Evolutionary conservation across 208 protist species (phyloP), one percentile per base, ranked within the genome.

Genomic region (Trypanosoma avium): DNA sequence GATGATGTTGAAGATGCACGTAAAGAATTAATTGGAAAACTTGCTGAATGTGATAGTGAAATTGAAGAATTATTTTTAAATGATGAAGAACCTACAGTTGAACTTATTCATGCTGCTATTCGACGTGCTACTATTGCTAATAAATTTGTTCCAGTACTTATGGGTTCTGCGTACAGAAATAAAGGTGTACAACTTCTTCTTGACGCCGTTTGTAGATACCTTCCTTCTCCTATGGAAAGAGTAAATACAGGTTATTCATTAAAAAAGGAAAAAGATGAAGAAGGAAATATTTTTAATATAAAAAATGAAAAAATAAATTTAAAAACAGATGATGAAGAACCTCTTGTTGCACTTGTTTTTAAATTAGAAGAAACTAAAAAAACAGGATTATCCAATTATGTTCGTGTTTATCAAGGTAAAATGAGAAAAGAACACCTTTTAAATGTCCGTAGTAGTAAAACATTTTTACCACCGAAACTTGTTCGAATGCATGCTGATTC

Each of bases 141-240:
- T 67, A 98, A 92, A 65, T 99, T 99, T 72, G 85, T 95, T 15
- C 98, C 98, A 13, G 98, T 99, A 24, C 75, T 98, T 55, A 82
- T 98, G 67, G 98, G 97, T 49, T 97, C 96, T 4, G 98, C 98
- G 8, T 98, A 99, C 81, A 98, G 98, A 61, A 99, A 99, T 81
- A 99, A 98, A 57, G 98, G 98, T 27, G 93, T 99, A 27, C 98
- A 99, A 76, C 80, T 96, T 27, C 88, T 99, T 63, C 90, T 99
- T 12, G 97, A 99, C 70, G 98, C 84, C 27, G 91, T 99, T 7
- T 74, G 95, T 45, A 81, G 87, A 43, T 99, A 98, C 80, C 86
- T 99, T 55, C 98, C 98, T 24, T 92, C 88, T 29, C 98, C 98
- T 35, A 56, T 82, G 12, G 96, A 99, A 73, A 89, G 95, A 59